Conservation (phyloP, 352 stramenopile species). For the Elongisporangium senticosum region DNA sequence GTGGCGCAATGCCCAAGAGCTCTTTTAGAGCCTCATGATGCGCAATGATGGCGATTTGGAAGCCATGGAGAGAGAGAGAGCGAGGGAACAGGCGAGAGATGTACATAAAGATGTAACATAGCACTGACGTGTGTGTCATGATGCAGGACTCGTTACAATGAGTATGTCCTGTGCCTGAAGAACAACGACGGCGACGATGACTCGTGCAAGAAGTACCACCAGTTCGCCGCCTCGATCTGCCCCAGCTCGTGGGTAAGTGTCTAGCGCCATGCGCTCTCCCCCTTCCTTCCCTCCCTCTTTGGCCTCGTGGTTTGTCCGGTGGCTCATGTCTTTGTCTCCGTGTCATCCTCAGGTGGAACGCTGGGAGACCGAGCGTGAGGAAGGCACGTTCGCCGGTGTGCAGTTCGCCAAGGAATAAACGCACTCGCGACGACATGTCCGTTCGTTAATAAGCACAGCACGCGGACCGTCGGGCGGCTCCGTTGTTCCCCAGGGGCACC, state of each 20-base stretch:
- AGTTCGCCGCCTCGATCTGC: slow-evolving; percentile 71
- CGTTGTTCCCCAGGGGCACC: background rate
- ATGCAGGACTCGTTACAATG: slow-evolving; percentile 92
- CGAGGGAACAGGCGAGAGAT: no score
- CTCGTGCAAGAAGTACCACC: slow-evolving; percentile 78
- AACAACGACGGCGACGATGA: slow-evolving; percentile 93
- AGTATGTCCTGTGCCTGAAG: slow-evolving; percentile 96
- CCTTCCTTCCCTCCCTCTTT: background rate
- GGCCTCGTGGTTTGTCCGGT: slow-evolving; percentile 1
- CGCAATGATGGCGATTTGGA: background rate
- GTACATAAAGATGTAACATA: slow-evolving; percentile 2
- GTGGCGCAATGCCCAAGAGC: background rate
- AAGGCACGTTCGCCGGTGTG: slow-evolving; percentile 77
- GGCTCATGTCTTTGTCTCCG: background rate
- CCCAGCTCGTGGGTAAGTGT: slow-evolving; percentile 65
- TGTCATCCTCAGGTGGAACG: slow-evolving; percentile 43
- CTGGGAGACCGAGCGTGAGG: slow-evolving; percentile 81
- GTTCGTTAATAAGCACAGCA: background rate
- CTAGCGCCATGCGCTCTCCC: background rate
- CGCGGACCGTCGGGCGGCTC: background rate
- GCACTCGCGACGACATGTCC: background rate
- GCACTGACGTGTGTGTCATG: background rate
- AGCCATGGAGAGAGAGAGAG: background rate
- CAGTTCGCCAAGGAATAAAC: slow-evolving; percentile 66
- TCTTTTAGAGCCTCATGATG: background rate